Percentiles rank a stretch among this genome's conserved stretches.
Conservation (phyloP, 495 filamentous ascomycete genomes). For the Podospora pseudocomata region DNA sequence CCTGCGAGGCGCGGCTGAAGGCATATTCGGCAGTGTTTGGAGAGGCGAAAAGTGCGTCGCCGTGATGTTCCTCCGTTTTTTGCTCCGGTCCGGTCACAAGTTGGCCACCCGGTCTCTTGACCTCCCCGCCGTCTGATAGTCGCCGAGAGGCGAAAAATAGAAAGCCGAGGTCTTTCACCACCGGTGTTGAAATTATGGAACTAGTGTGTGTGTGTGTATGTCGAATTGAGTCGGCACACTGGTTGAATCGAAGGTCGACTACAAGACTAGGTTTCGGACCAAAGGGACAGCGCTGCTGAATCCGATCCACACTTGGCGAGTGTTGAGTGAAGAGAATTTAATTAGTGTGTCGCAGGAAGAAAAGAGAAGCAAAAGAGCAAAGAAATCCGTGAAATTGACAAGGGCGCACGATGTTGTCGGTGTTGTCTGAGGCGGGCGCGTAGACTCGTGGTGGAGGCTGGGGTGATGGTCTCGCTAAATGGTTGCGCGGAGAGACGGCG, state of each 20-base stretch:
- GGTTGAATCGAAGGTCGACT: conserved; percentile 6
- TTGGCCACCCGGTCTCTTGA: conserved; percentile 24
- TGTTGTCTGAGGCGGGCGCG: conserved; percentile 1
- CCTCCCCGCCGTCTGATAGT: conserved; percentile 20
- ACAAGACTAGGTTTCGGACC: conserved; percentile 7
- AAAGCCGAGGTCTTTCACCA: neutral
- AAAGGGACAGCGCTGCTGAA: conserved; percentile 39
- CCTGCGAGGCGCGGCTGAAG: conserved; percentile 49
- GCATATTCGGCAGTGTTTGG: conserved; percentile 42
- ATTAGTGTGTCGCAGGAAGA: conserved; percentile 8
- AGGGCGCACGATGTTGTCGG: neutral
- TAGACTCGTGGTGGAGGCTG: conserved; percentile 15
- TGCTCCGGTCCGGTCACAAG: conserved; percentile 16
- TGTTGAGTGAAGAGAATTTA: neutral
- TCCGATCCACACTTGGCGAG: conserved; percentile 20
- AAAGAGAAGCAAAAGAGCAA: neutral
- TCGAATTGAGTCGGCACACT: conserved; percentile 2
- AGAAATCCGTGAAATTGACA: neutral
- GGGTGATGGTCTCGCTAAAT: conserved; percentile 8
- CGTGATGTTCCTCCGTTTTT: conserved; percentile 6
- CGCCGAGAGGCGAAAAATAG: conserved; percentile 11
- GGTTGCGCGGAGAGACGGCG: conserved; percentile 18
- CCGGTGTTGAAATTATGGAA: neutral
- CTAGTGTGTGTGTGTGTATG: neutral
- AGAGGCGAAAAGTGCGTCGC: neutral